Evolutionary conservation across 495 filamentous ascomycete genomes (phyloP), one percentile per base, ranked within the genome.

Genomic region (Penicillium goetzii): DNA sequence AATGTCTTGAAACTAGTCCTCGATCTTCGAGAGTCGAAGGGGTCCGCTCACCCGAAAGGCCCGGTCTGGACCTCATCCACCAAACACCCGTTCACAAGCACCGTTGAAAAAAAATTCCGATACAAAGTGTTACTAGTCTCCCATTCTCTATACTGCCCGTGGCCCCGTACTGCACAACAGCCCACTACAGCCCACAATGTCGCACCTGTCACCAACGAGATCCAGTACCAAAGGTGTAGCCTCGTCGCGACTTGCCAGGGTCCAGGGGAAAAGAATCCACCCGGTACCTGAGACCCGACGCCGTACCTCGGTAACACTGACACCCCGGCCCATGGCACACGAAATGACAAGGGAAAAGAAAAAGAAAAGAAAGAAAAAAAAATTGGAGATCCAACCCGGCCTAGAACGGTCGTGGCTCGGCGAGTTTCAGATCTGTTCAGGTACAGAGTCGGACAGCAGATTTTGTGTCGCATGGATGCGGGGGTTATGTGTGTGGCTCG

Each of bases 261-360:
- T 59, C 25, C 41, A 28, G 17, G 30, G 15, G 3, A 40, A 14
- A 14, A 36, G 21, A 6, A 40, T 59, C 56, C 61, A 63, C 61
- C 61, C 41, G 56, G 56, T 64, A 55, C 61, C 56, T 64, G 45
- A 51, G 55, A 43, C 47, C n/a, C 41, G 61, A n/a, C 15, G 25
- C 21, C 17, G 43, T 49, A 47, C 53, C 53, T 33, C 55, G 56
- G 58, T 40, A 28, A 38, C 38, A 21, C 21, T 28, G 12, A 32
- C 15, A 47, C 21, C 21, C 28, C n/a, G 21, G 58, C 33, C 36
- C 56, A 45, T 47, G 43, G 43, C 19, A 19, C 38, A 25, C 40
- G 47, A 51, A 51, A 51, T 51, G 23, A 30, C 43, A 47, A 19
- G 19, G 17, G 17, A n/a, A 30, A 4, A 21, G 10, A 43, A 21